phyloP scores from a whole-genome alignment of 768 basidiomycete species.

The Mycena crocata region DNA sequence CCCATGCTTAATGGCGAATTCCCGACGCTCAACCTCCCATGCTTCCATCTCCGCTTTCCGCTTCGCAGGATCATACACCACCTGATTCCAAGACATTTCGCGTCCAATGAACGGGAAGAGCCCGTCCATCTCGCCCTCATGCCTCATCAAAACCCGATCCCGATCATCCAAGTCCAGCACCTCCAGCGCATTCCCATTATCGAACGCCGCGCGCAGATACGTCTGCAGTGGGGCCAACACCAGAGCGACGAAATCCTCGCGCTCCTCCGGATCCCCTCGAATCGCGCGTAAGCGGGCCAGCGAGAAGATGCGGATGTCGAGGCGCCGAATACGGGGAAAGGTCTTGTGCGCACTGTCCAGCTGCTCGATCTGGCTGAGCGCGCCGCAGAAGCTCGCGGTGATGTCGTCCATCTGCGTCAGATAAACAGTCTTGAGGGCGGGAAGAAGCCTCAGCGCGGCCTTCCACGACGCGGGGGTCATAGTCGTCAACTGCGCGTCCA shows the following conservation, averaged over 20 bases:
- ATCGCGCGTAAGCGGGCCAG: too few relatives aligned
- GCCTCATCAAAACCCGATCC: neutral
- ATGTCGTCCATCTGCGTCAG: neutral
- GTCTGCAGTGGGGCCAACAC: neutral
- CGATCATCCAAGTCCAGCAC: conserved; percentile 10
- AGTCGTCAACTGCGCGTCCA: neutral
- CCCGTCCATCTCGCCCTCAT: neutral
- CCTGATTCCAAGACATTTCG: neutral
- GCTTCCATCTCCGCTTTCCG: neutral
- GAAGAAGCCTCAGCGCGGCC: neutral
- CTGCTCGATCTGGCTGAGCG: neutral
- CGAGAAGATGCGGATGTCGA: too few relatives aligned
- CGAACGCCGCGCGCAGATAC: neutral
- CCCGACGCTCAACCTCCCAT: too few relatives aligned
- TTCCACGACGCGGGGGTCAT: conserved; percentile 9
- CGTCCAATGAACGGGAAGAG: neutral
- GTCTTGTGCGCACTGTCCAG: too few relatives aligned
- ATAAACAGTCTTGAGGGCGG: conserved; percentile 1
- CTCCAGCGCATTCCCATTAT: neutral
- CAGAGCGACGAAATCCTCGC: neutral
- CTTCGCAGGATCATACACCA: neutral
- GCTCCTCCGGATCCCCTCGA: neutral
- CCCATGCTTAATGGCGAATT: too few relatives aligned
- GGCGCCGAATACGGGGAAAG: too few relatives aligned
- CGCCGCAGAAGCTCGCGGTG: neutral